phyloP scores from a whole-genome alignment of 768 basidiomycete genomes.

The Boletus patriciae region DNA sequence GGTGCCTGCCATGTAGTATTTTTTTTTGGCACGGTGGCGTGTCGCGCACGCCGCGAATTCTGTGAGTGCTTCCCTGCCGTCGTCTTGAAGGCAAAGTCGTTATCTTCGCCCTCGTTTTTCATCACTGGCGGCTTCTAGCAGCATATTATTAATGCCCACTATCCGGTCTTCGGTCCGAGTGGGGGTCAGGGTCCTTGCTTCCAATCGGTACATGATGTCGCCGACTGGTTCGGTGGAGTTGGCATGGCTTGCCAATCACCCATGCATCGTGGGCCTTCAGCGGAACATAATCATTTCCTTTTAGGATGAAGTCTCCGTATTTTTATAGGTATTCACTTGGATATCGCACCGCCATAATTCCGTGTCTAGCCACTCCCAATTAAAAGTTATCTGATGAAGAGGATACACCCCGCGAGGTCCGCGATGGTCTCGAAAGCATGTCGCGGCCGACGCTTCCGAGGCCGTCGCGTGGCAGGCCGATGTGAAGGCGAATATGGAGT shows the following conservation, averaged over 20 bases:
- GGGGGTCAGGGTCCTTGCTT: not conserved
- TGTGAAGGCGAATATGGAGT: not conserved
- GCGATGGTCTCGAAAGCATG: not conserved
- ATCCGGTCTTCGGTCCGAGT: not conserved
- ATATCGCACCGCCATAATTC: not conserved
- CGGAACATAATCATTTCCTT: not conserved
- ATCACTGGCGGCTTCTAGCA: not conserved
- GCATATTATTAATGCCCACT: not conserved
- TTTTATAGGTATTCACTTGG: not conserved
- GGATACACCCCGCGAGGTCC: not conserved
- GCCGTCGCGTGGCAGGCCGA: not conserved
- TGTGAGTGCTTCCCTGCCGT: too few species aligned
- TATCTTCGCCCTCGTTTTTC: not conserved
- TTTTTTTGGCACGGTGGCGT: too few species aligned
- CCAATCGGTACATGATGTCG: not conserved
- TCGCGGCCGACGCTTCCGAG: not conserved
- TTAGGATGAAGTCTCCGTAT: not conserved
- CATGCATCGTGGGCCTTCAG: not conserved
- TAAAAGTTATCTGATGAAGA: not conserved
- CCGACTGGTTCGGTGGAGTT: slow-evolving; percentile 12
- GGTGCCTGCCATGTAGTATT: too few species aligned
- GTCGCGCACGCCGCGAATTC: too few species aligned
- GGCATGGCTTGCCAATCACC: slow-evolving; percentile 2
- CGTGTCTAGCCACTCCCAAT: not conserved
- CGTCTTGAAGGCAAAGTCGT: too few species aligned